phyloP scores from a whole-genome alignment of 805 yeast genomes.

The Henningerozyma blattae region DNA sequence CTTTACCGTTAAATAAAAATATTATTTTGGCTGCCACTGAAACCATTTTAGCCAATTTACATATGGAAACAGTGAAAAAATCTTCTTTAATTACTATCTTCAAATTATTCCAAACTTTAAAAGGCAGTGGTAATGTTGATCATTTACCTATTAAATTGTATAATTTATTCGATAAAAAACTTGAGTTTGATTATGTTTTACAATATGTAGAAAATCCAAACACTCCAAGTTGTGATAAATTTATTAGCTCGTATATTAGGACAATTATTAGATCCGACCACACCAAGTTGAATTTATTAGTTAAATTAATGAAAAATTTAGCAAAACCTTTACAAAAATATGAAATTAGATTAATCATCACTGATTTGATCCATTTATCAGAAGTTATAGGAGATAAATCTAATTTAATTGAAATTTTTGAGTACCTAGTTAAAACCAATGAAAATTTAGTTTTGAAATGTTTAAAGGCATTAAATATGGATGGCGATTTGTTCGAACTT shows the following conservation, averaged over 20 bases:
- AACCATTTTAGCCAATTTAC: constrained; percentile 39
- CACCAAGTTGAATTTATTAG: constrained; percentile 24
- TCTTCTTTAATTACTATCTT: constrained; percentile 37
- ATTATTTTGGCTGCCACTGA: constrained; percentile 50
- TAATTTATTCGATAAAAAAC: constrained; percentile 20
- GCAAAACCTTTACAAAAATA: constrained; percentile 21
- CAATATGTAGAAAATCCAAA: constrained; percentile 17
- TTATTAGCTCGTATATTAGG: constrained; percentile 32
- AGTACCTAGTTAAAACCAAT: constrained; percentile 26
- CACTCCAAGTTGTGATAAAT: constrained; percentile 23
- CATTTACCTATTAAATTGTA: constrained; percentile 30
- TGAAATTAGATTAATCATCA: constrained; percentile 27
- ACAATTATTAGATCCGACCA: constrained; percentile 34
- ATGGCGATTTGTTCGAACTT: constrained; percentile 45
- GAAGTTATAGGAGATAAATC: constrained; percentile 29
- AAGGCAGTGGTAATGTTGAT: constrained; percentile 29
- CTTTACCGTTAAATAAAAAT: constrained; percentile 45
- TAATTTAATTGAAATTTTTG: constrained; percentile 28
- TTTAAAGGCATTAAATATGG: constrained; percentile 25
- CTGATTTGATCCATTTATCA: constrained; percentile 27
- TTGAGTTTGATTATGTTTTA: constrained; percentile 9
- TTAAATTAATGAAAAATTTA: constrained; percentile 25
- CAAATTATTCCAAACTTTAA: constrained; percentile 37
- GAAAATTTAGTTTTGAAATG: constrained; percentile 30
- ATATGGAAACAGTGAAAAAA: constrained; percentile 25